A percentile compares a stretch with the other conserved stretches of the same genome.
phyloP scores from a whole-genome alignment of 2,329 filamentous ascomycete species.

The Epichloe scottii region DNA sequence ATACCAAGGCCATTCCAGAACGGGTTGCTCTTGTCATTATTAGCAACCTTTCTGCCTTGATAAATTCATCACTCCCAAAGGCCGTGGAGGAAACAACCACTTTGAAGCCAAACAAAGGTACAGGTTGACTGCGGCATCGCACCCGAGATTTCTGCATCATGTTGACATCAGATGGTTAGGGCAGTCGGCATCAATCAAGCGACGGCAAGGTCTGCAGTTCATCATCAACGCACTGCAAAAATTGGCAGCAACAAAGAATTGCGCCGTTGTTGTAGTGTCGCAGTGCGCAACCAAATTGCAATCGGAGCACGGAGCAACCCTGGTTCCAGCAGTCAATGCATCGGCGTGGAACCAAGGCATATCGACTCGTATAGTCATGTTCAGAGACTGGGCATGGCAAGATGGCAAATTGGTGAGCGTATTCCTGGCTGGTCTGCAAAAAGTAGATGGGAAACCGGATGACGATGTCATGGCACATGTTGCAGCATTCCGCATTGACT shows the following conservation, averaged over 20 bases:
- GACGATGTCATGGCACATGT: constrained; percentile 28
- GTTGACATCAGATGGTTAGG: constrained; percentile 16
- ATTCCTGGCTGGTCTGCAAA: constrained; percentile 52
- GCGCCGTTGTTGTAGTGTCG: constrained; percentile 64
- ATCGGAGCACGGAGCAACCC: constrained; percentile 48
- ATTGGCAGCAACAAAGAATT: constrained; percentile 58
- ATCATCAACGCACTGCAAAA: constrained; percentile 62
- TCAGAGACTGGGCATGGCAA: constrained; percentile 59
- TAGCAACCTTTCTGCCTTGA: constrained; percentile 63
- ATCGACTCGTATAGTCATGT: constrained; percentile 61
- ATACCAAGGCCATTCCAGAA: constrained; percentile 46
- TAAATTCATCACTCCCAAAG: constrained; percentile 67
- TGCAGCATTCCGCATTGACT: constrained; percentile 36
- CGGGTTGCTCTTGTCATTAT: constrained; percentile 60
- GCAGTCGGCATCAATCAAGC: constrained; percentile 26
- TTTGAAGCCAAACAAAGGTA: constrained; percentile 29
- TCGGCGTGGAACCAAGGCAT: constrained; percentile 71
- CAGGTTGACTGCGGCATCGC: constrained; percentile 1
- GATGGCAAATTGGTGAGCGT: constrained; percentile 33
- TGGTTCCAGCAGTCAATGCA: constrained; percentile 65
- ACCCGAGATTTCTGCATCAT: not conserved
- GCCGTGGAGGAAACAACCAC: constrained; percentile 26
- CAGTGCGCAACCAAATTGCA: constrained; percentile 77
- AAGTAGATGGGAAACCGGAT: constrained; percentile 41
- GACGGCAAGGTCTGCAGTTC: constrained; percentile 41